phyloP scores from a whole-genome alignment of 495 filamentous ascomycete species.

The Articulospora tetracladia region DNA sequence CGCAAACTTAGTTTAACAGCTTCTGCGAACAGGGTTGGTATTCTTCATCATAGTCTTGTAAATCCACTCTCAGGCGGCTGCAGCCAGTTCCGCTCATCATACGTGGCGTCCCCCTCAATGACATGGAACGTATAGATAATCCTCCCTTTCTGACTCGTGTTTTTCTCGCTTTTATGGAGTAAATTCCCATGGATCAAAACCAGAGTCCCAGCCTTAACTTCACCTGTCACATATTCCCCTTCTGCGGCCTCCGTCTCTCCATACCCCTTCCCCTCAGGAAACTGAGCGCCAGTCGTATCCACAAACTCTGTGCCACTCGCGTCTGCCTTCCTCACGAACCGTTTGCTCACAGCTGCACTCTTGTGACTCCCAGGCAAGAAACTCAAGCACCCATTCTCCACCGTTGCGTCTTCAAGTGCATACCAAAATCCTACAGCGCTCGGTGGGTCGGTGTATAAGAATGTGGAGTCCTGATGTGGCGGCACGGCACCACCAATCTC shows the following conservation, averaged over 20 bases:
- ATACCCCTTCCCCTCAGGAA: conserved; percentile 41
- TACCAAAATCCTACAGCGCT: conserved; percentile 94
- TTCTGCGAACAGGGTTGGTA: no score
- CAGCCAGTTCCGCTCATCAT: conserved; percentile 90
- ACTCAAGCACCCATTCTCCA: conserved; percentile 80
- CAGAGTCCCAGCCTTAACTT: conserved; percentile 83
- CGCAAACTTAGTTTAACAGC: no score
- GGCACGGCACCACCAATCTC: conserved; percentile 88
- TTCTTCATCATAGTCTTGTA: conserved; percentile 26
- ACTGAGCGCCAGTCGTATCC: conserved; percentile 35
- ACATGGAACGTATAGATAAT: conserved; percentile 98
- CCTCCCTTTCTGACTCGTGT: conserved; percentile 75
- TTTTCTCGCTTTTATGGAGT: conserved; percentile 93
- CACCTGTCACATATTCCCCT: conserved; percentile 58
- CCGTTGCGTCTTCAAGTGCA: conserved; percentile 85
- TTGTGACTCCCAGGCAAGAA: conserved; percentile 79
- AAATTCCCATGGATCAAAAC: conserved; percentile 96
- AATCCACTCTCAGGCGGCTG: conserved; percentile 80
- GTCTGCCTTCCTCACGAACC: conserved; percentile 66
- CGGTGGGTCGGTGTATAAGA: conserved; percentile 88
- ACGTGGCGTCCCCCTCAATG: conserved; percentile 76
- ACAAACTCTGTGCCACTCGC: conserved; percentile 49
- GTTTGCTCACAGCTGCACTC: conserved; percentile 55
- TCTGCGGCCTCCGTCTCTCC: conserved; percentile 25
- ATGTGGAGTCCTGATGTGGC: conserved; percentile 86